Percentiles rank a stretch among this genome's conserved stretches.
Evolutionary conservation across 768 basidiomycete genomes (phyloP).

Genomic region (Scleroderma citrinum): DNA sequence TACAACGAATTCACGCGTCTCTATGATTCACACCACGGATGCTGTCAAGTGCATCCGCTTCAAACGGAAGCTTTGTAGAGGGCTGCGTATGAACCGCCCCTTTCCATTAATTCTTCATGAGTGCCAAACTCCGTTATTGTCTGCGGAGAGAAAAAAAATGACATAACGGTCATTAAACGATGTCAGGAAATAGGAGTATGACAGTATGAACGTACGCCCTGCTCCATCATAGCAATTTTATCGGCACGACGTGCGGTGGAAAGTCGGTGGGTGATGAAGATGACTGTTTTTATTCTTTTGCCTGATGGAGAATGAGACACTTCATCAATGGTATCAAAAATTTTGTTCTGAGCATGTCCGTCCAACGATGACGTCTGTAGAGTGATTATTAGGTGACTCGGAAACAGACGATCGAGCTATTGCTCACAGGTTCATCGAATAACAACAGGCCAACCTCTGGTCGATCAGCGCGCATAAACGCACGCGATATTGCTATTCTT

Average conservation of each 20-base stretch:
- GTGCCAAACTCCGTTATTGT: constrained; percentile 73
- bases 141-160: constrained; percentile 29
- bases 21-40: constrained; percentile 1
- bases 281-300: constrained; percentile 59
- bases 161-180: constrained; percentile 16
- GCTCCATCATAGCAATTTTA: constrained; percentile 84
- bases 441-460: constrained; percentile 73
- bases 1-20: constrained; percentile 6
- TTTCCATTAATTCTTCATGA: constrained; percentile 58
- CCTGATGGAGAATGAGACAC: constrained; percentile 54
- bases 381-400: background rate
- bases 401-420: constrained; percentile 3
- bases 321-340: constrained; percentile 69
- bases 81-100: constrained; percentile 59
- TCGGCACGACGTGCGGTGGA: constrained; percentile 78
- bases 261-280: constrained; percentile 81
- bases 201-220: constrained; percentile 42
- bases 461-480: constrained; percentile 77
- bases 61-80: constrained; percentile 66
- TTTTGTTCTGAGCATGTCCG: constrained; percentile 71
- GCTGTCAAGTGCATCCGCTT: constrained; percentile 7
- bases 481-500: constrained; percentile 77
- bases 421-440: constrained; percentile 77
- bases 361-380: constrained; percentile 73
- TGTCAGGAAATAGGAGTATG: constrained; percentile 6